A percentile compares a stretch with the other conserved stretches of the same genome.
These are phyloP conservation scores for Diaporthe citri DNA, from an alignment of 2,329 filamentous ascomycete species.

Conservation along the genomic window DNA sequence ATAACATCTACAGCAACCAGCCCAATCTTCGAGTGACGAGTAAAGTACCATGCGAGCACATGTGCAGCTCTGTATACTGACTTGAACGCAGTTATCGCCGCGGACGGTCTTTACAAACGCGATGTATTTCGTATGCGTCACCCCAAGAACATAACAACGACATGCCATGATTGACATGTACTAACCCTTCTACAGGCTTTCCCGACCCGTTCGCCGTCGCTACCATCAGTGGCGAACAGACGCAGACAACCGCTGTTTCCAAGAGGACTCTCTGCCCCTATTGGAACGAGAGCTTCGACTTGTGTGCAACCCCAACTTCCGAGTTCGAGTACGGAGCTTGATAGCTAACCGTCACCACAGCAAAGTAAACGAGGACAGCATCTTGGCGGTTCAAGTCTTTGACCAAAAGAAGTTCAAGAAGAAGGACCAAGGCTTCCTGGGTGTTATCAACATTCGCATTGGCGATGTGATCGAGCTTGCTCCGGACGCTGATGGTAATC, in stretches of 20 bases:
- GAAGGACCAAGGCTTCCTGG: slow-evolving; percentile 99
- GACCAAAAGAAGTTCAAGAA: slow-evolving; percentile 99
- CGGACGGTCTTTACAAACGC: slow-evolving; percentile 97
- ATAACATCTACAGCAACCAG: slow-evolving; percentile 63
- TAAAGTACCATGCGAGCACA: slow-evolving; percentile 61
- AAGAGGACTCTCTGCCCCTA: slow-evolving; percentile 99
- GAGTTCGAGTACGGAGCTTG: not conserved
- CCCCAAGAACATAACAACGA: not conserved
- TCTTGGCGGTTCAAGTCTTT: slow-evolving; percentile 97
- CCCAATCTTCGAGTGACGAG: slow-evolving; percentile 94
- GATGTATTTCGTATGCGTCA: slow-evolving; percentile 93
- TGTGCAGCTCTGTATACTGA: slow-evolving; percentile 51
- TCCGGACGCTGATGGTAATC: slow-evolving; percentile 87
- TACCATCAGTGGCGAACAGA: slow-evolving; percentile 97
- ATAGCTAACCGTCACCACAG: slow-evolving; percentile 60
- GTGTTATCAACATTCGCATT: slow-evolving; percentile 96
- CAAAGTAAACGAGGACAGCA: slow-evolving; percentile 92
- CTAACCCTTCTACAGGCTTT: slow-evolving; percentile 75
- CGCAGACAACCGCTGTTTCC: slow-evolving; percentile 95
- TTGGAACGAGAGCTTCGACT: slow-evolving; percentile 99
- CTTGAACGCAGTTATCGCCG: slow-evolving; percentile 84
- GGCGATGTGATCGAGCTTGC: slow-evolving; percentile 94
- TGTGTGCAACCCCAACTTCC: slow-evolving; percentile 71
- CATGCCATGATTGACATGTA: slow-evolving; percentile 35
- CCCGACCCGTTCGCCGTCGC: slow-evolving; percentile 98